These are phyloP conservation scores for Calonectria pseudoturangicola DNA, from an alignment of 2,329 filamentous ascomycete genomes.

Conservation along the genomic window DNA sequence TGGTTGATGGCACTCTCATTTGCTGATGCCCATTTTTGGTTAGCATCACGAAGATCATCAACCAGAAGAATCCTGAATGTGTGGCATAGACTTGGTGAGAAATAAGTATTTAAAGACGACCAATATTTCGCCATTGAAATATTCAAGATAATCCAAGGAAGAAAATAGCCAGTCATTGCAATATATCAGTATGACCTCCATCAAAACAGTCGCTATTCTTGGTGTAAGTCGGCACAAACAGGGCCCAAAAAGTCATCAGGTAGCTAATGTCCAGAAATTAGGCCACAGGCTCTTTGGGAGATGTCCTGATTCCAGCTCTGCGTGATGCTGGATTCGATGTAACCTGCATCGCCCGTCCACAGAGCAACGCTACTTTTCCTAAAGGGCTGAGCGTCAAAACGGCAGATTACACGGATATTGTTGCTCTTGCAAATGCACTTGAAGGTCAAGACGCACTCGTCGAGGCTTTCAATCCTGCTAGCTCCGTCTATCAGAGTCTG, in stretches of 20 bases:
- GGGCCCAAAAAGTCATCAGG: neutral
- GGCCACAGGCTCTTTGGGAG: slow-evolving; percentile 6
- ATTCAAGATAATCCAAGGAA: too few species aligned
- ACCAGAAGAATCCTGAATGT: neutral
- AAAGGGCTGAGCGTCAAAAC: neutral
- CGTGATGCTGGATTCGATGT: slow-evolving; percentile 1
- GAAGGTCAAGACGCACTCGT: slow-evolving; percentile 41
- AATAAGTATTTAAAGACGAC: neutral
- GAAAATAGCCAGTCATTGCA: neutral
- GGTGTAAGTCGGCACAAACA: neutral
- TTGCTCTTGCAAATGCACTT: slow-evolving; percentile 8
- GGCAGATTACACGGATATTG: slow-evolving; percentile 18
- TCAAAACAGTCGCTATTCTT: slow-evolving; percentile 15
- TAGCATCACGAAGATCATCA: neutral
- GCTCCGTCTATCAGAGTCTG: slow-evolving; percentile 42
- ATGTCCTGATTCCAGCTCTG: neutral
- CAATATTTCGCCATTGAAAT: too few species aligned
- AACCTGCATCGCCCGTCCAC: neutral
- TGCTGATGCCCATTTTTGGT: neutral
- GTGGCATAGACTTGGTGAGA: neutral
- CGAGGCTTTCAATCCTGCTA: slow-evolving; percentile 52
- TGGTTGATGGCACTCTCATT: neutral
- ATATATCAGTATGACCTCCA: neutral
- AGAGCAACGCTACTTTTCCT: neutral
- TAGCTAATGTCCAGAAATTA: neutral